Conservation (phyloP, 768 basidiomycete species). For the Xerocomellus amylosporus region DNA sequence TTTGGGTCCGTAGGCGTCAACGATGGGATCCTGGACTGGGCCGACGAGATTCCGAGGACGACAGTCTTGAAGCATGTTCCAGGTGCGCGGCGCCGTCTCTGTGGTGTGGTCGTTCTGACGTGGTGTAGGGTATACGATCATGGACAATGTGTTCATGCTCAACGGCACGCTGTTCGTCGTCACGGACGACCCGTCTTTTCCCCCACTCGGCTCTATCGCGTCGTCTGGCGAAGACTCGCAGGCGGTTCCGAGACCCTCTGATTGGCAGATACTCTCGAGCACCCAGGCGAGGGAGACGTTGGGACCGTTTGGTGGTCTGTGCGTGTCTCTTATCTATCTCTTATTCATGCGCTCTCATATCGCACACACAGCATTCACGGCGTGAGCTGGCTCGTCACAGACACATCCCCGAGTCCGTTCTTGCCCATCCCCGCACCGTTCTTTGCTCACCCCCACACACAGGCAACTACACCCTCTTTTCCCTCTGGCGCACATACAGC, state of each 20-base stretch:
- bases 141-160: slow-evolving; percentile 77
- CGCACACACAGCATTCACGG: slow-evolving; percentile 61
- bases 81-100: slow-evolving; percentile 42
- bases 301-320: slow-evolving; percentile 56
- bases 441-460: slow-evolving; percentile 2
- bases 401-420: slow-evolving; percentile 48
- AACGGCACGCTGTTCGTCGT: slow-evolving; percentile 75
- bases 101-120: not conserved
- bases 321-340: slow-evolving; percentile 14
- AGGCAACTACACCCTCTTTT: slow-evolving; percentile 70
- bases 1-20: slow-evolving; percentile 38
- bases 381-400: slow-evolving; percentile 64
- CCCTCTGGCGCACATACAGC: slow-evolving; percentile 76
- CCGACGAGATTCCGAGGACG: slow-evolving; percentile 51
- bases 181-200: slow-evolving; percentile 63
- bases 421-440: not conserved
- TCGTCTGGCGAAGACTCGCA: slow-evolving; percentile 35
- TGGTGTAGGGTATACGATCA: slow-evolving; percentile 69
- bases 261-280: slow-evolving; percentile 60
- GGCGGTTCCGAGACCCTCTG: slow-evolving; percentile 44
- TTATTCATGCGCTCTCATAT: too few relatives aligned
- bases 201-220: slow-evolving; percentile 49
- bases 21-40: slow-evolving; percentile 58
- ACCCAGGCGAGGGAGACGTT: slow-evolving; percentile 47
- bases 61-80: slow-evolving; percentile 60